Base-by-base conservation (phyloP, 345 rosid species). In the Erysimum cheiranthoides region DNA sequence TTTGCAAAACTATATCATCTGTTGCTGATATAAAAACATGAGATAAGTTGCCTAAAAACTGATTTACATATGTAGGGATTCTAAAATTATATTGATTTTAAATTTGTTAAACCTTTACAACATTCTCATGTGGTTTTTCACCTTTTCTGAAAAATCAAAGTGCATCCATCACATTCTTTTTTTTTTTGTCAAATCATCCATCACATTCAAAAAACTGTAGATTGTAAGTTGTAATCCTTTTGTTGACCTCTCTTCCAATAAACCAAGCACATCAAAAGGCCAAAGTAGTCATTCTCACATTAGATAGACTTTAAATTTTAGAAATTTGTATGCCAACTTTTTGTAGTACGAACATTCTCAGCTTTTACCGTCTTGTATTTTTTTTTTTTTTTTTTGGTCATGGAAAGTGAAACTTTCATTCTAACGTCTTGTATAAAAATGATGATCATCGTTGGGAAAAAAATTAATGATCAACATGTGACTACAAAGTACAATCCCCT, bases 401-500 rank as follows among this genome's bases (percentile, higher is more conserved):
- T n/a, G n/a, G n/a, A n/a, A n/a, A n/a, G n/a, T n/a, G n/a, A n/a
- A n/a, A n/a, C n/a, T n/a, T n/a, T n/a, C n/a, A n/a, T n/a, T n/a
- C n/a, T n/a, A 21, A 57, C 51, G 51, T 68, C 73, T 68, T 34
- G 45, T 75, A 13, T 60, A 61, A 6, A 39, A 75, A 59, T 47
- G 14, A 75, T 67, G 61, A 67, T 67, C 30, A 68, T 31, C 45
- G 42, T 51, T 34, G 38, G n/a, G 27, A 25, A 21, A 51, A 12
- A 31, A 16, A 28, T 21, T 11, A 12, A 75, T 60, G 36, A 16
- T 60, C 21, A 60, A 50, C 79, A 68, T 75, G 74, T 75, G 63
- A 61, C 69, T 61, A 50, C 28, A 40, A 75, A 68, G 74, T 68
- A 75, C 69, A 68, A 68, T 36, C 10, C 28, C 38, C 66, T 66